Evolutionary conservation across 768 basidiomycete species (phyloP).

Genomic region (Podaxis sp.): DNA sequence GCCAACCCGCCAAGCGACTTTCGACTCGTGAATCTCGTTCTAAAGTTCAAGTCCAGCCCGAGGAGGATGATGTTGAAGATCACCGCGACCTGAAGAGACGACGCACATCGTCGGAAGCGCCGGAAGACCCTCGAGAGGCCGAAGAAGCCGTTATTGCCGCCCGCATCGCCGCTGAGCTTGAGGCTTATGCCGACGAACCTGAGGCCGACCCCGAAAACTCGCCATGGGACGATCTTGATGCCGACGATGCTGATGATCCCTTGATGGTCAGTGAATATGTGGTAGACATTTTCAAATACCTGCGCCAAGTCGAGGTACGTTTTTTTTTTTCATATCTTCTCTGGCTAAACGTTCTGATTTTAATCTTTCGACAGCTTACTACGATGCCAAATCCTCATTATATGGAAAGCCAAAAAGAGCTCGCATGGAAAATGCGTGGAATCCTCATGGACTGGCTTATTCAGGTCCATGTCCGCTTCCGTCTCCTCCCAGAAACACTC

Average conservation of each 20-base stretch:
- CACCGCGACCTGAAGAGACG: constrained; percentile 70
- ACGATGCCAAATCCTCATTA: constrained; percentile 93
- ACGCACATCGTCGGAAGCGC: constrained; percentile 65
- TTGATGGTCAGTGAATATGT: constrained; percentile 98
- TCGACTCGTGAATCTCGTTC: neutral
- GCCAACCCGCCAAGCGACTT: neutral
- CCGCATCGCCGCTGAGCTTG: constrained; percentile 47
- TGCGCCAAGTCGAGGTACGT: constrained; percentile 83
- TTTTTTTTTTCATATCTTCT: neutral
- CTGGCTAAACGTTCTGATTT: neutral
- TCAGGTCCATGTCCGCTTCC: constrained; percentile 91
- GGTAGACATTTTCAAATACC: constrained; percentile 88
- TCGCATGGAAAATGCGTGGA: constrained; percentile 96
- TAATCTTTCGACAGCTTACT: constrained; percentile 42
- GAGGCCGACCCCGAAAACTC: constrained; percentile 68
- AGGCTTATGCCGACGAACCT: constrained; percentile 47
- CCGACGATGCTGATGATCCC: constrained; percentile 90
- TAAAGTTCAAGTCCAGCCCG: constrained; percentile 14
- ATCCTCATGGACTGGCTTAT: constrained; percentile 96
- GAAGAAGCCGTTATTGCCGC: constrained; percentile 46
- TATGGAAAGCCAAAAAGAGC: constrained; percentile 91
- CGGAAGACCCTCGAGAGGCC: constrained; percentile 42
- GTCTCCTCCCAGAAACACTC: constrained; percentile 89
- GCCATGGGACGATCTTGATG: constrained; percentile 89
- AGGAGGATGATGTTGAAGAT: constrained; percentile 51